phyloP scores from a whole-genome alignment of 2,329 filamentous ascomycete species.

The Fusarium dimerum region DNA sequence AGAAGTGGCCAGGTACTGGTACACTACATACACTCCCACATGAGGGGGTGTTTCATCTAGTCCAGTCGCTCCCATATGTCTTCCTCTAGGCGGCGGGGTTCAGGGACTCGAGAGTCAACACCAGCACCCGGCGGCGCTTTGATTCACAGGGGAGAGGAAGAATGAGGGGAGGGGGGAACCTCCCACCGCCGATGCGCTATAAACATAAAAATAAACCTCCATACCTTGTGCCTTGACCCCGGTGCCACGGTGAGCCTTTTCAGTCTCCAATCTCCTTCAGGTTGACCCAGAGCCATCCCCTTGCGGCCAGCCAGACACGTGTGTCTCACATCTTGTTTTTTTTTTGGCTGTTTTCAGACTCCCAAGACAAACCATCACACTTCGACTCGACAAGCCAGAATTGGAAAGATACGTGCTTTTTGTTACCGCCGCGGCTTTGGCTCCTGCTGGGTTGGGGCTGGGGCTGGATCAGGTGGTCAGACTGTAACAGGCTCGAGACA shows the following conservation, averaged over 20 bases:
- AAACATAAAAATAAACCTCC: slow-evolving; percentile 29
- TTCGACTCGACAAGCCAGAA: neutral
- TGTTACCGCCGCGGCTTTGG: too few species aligned
- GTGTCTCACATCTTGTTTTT: neutral
- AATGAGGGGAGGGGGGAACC: too few species aligned
- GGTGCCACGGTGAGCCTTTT: slow-evolving; percentile 6
- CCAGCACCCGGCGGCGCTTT: slow-evolving; percentile 21
- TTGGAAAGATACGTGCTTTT: neutral
- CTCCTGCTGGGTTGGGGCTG: too few species aligned
- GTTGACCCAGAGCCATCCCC: neutral
- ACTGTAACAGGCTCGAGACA: neutral
- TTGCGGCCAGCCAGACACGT: neutral
- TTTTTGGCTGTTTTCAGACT: neutral
- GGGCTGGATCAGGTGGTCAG: neutral
- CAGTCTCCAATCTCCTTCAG: slow-evolving; percentile 6
- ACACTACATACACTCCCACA: too few species aligned
- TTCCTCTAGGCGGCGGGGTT: too few species aligned
- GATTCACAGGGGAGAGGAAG: slow-evolving; percentile 20
- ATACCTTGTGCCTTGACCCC: neutral
- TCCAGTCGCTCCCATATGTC: neutral
- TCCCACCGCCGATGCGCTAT: slow-evolving; percentile 21
- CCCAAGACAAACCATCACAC: too few species aligned
- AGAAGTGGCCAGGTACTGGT: too few species aligned
- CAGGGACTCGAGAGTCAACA: slow-evolving; percentile 18
- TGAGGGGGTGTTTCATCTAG: neutral